A percentile compares a stretch with the other conserved stretches of the same genome.
These are phyloP conservation scores for Solanum corneliomulleri DNA, from an alignment of 257 asterid genomes.

Conservation along the genomic window DNA sequence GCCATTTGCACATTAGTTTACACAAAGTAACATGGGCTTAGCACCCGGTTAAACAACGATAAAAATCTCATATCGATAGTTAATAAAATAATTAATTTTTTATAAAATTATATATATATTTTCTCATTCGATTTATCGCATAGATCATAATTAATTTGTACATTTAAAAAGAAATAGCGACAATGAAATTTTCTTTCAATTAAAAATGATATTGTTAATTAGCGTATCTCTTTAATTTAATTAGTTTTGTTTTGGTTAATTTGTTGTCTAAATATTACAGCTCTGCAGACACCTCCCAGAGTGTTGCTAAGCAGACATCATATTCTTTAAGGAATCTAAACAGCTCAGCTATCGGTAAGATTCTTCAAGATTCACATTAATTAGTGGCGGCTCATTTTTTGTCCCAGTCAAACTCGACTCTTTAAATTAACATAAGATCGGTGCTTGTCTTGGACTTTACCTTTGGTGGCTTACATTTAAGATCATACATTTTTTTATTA, in stretches of 20 bases:
- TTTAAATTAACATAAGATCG: not conserved
- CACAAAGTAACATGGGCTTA: not conserved
- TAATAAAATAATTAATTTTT: accelerated
- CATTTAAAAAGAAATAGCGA: too few species aligned
- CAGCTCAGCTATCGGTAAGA: slow-evolving; percentile 5
- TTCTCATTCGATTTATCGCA: too few species aligned
- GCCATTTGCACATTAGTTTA: slow-evolving; percentile 9
- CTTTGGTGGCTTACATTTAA: too few species aligned
- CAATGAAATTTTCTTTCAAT: too few species aligned
- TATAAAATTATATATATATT: too few species aligned
- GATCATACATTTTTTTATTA: too few species aligned
- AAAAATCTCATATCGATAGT: accelerated
- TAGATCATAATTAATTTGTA: too few species aligned
- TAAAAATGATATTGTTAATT: not conserved
- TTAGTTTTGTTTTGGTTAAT: not conserved
- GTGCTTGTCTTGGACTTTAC: not conserved
- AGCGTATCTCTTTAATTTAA: not conserved
- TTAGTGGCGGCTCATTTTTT: slow-evolving; percentile 17
- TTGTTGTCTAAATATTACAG: not conserved
- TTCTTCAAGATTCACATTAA: slow-evolving; percentile 20
- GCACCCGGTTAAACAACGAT: accelerated
- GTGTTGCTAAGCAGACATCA: not conserved
- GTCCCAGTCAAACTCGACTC: not conserved
- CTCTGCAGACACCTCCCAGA: not conserved
- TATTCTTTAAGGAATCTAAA: slow-evolving; percentile 15